Conservation (phyloP, 257 asterid species). For the Solanum clarkiae region DNA sequence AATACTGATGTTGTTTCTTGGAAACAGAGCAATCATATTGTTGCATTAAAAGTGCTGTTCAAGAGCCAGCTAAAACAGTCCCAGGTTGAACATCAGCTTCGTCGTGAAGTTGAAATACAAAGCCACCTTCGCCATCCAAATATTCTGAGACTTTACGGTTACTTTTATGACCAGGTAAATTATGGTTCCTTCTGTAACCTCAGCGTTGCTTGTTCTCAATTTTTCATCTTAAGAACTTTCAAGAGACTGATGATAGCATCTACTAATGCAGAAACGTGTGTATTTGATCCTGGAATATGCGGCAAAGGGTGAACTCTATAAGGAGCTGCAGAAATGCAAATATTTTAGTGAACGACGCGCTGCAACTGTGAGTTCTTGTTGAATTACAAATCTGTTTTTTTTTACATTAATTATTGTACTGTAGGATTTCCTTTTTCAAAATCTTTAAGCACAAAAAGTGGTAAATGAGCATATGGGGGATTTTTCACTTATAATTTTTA, state of each 20-base stretch:
- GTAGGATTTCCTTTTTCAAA: neutral
- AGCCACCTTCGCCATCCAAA: slow-evolving; percentile 94
- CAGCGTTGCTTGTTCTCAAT: neutral
- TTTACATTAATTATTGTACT: neutral
- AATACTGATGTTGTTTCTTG: neutral
- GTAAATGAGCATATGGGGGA: neutral
- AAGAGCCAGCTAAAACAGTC: slow-evolving; percentile 86
- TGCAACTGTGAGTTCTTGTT: slow-evolving; percentile 60
- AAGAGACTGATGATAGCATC: neutral
- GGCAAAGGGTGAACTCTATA: slow-evolving; percentile 92
- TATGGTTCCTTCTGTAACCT: neutral
- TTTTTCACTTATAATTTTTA: neutral
- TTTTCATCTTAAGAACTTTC: neutral
- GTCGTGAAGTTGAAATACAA: slow-evolving; percentile 95
- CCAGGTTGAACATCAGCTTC: slow-evolving; percentile 93
- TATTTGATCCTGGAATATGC: slow-evolving; percentile 87
- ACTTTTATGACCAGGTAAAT: slow-evolving; percentile 79
- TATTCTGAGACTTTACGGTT: slow-evolving; percentile 84
- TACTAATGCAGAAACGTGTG: slow-evolving; percentile 69
- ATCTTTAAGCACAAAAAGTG: neutral
- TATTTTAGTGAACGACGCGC: slow-evolving; percentile 85
- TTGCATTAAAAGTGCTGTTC: slow-evolving; percentile 81
- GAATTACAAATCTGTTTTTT: neutral
- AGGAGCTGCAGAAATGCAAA: slow-evolving; percentile 72
- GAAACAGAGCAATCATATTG: slow-evolving; percentile 76